Base-by-base conservation (phyloP, 75 land plant species). In the Selaginella tamariscina region DNA sequence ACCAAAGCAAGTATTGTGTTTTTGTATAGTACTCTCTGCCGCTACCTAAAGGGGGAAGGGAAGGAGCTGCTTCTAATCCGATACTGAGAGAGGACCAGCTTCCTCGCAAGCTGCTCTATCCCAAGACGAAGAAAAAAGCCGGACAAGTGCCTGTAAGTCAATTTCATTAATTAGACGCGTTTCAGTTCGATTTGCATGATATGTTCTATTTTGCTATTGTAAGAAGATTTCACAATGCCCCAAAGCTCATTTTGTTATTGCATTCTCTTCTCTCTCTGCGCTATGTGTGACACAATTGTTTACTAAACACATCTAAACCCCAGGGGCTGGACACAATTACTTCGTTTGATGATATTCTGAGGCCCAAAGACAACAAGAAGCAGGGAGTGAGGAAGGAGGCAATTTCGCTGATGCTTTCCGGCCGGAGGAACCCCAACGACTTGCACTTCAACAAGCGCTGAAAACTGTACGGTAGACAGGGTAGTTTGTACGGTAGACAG, bases 31-130 rank as follows among this genome's bases (percentile, higher is more conserved):
- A 88, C 74, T 92, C 97, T 22, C 54, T 92, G 20, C 97, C 97
- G 29, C 44, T 86, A 67, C 97, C 97, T 13, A 85, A 88, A 78
- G 89, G 97, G 65, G 97, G 97, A 65, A 80, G 97, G 59, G 84
- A 89, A 30, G 97, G 85, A 32, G 79, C 88, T 8, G 69, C 82
- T 18, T 78, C 79, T 63, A 88, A 88, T 80, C 94, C 81, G 0
- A 75, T 92, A 33, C 65, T 92, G 56, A 82, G 97, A 28, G 97
- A 92, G 74, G 97, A 92, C 78, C 97, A 92, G 65, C 80, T 92
- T 1, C 84, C 94, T 27, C 86, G 81, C 56, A 88, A 81, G 70
- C 39, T 82, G 44, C 85, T 88, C 2, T 66, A 91, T 56, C 88
- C 89, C 0, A 91, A 85, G 65, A 54, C 73, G 20, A 86, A 79